These are phyloP conservation scores for Cercospora sesami DNA, from an alignment of 2,329 filamentous ascomycete species.

Conservation along the genomic window DNA sequence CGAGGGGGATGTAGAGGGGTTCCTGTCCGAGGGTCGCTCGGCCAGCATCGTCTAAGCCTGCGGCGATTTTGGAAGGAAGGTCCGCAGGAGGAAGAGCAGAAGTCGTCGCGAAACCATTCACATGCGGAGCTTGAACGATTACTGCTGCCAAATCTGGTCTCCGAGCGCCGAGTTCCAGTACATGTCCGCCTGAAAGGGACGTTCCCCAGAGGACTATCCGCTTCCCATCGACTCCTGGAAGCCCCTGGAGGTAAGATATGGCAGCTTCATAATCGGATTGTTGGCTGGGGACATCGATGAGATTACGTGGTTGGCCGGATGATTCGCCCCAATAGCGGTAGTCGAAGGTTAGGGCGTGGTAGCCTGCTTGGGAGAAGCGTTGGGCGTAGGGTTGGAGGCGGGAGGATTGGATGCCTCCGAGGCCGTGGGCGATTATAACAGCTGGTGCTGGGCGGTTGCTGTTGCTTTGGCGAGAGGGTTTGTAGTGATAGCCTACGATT, in stretches of 20 bases:
- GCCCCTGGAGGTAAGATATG: not conserved
- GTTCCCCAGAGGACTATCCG: not conserved
- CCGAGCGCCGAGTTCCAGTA: not conserved
- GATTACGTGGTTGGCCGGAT: not conserved
- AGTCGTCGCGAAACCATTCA: not conserved
- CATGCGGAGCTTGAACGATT: not conserved
- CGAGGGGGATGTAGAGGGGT: not conserved
- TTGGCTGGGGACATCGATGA: not conserved
- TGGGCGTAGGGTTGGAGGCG: not conserved
- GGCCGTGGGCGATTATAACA: not conserved
- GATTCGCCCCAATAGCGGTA: not conserved
- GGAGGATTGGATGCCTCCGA: not conserved
- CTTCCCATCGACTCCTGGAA: not conserved
- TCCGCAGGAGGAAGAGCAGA: not conserved
- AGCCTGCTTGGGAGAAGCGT: not conserved
- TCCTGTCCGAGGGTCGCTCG: not conserved
- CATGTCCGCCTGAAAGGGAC: not conserved
- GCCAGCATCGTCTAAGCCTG: not conserved
- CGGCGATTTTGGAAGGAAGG: not conserved
- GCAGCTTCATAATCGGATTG: not conserved
- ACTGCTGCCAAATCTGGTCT: not conserved
- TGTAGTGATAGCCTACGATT: not conserved
- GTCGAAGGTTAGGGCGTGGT: not conserved
- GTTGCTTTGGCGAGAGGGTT: not conserved
- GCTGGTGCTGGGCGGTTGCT: not conserved